A percentile compares a stretch with the other conserved stretches of the same genome.
Conservation (phyloP, 139 green algal species). For the Chlamydomonas eustigma region DNA sequence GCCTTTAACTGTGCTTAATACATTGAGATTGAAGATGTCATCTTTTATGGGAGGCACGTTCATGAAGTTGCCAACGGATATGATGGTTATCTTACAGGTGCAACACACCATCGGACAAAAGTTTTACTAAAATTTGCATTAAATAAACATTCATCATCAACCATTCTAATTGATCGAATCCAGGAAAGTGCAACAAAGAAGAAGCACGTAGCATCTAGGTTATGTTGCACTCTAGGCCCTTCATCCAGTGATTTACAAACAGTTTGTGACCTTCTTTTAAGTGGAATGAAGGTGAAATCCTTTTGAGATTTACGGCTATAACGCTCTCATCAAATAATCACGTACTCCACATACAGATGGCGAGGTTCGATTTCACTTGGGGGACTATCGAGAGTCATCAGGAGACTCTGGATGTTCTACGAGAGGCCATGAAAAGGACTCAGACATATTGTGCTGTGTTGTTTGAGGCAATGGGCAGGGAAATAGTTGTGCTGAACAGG, state of each 20-base stretch:
- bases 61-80: neutral
- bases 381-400: constrained; percentile 62
- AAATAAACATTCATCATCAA: neutral
- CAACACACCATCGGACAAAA: neutral
- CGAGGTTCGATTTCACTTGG: constrained; percentile 56
- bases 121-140: neutral
- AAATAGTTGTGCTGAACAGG: constrained; percentile 62
- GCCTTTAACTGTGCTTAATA: too few relatives aligned
- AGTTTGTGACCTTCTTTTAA: constrained; percentile 56
- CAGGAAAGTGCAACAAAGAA: neutral
- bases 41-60: neutral
- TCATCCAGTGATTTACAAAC: constrained; percentile 56
- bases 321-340: neutral
- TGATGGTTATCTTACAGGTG: neutral
- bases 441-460: constrained; percentile 70
- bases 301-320: neutral
- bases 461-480: constrained; percentile 71
- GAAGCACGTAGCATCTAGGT: neutral
- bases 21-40: too few relatives aligned
- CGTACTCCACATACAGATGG: constrained; percentile 31
- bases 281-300: constrained; percentile 62
- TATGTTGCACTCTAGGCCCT: constrained; percentile 75
- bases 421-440: constrained; percentile 55
- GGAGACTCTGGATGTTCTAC: constrained; percentile 64
- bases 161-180: neutral